phyloP scores from a whole-genome alignment of 2,329 filamentous ascomycete genomes.

The Ceratocystiopsis minuta region DNA sequence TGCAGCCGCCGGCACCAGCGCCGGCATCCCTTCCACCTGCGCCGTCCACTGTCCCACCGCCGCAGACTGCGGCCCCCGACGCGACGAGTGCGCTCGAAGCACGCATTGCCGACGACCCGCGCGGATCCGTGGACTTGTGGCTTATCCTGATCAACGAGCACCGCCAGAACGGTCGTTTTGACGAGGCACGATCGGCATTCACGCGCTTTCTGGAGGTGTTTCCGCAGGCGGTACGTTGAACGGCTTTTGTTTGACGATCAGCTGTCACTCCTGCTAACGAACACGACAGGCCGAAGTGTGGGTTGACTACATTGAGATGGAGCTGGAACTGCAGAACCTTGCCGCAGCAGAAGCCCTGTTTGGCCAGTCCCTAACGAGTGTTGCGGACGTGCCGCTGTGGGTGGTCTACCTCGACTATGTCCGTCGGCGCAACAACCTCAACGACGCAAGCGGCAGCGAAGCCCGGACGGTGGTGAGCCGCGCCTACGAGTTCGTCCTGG shows the following conservation, averaged over 20 bases:
- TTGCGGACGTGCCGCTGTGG: constrained; percentile 78
- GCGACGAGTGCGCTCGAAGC: constrained; percentile 69
- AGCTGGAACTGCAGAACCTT: constrained; percentile 72
- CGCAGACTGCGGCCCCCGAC: constrained; percentile 39
- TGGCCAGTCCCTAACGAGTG: constrained; percentile 53
- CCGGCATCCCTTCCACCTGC: neutral
- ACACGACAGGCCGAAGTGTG: constrained; percentile 74
- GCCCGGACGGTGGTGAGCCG: constrained; percentile 66
- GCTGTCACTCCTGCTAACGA: too few species aligned
- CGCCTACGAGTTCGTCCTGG: constrained; percentile 82
- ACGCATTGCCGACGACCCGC: constrained; percentile 78
- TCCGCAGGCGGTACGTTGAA: constrained; percentile 56
- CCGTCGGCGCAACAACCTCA: constrained; percentile 75
- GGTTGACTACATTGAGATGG: constrained; percentile 77
- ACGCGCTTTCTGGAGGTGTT: constrained; percentile 78
- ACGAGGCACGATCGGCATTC: constrained; percentile 64
- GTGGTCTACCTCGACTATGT: constrained; percentile 90
- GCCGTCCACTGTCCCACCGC: neutral
- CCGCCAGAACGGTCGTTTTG: constrained; percentile 61
- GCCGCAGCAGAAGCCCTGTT: constrained; percentile 69
- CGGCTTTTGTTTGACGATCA: neutral
- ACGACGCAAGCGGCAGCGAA: constrained; percentile 51
- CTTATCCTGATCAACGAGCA: constrained; percentile 71
- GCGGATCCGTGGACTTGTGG: constrained; percentile 88
- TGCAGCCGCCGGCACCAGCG: neutral